Evolutionary conservation across 2,329 filamentous ascomycete species (phyloP).

Genomic region (Colletotrichum sublineola): DNA sequence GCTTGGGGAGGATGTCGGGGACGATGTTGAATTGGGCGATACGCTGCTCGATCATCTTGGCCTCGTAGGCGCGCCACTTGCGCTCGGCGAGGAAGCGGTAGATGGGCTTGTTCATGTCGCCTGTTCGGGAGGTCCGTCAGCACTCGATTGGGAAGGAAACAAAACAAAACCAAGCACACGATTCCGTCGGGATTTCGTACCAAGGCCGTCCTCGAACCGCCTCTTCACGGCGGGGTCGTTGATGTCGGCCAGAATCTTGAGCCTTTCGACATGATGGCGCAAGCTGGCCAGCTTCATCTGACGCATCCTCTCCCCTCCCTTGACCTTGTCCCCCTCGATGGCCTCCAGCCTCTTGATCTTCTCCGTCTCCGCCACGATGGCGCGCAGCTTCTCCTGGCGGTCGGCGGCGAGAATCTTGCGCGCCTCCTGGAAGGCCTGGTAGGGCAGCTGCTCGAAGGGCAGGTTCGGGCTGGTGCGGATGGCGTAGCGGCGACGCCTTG

Average conservation of each 20-base stretch:
- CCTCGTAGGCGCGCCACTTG: conserved; percentile 89
- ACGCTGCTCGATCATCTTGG: conserved; percentile 84
- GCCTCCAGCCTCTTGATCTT: conserved; percentile 78
- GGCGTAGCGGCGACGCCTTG: conserved; percentile 84
- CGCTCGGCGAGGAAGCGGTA: conserved; percentile 90
- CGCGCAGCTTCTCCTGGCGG: conserved; percentile 81
- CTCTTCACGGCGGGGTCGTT: conserved; percentile 96
- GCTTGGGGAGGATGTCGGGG: conserved; percentile 86
- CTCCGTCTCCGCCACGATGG: conserved; percentile 76
- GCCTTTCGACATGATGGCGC: conserved; percentile 77
- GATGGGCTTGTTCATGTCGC: conserved; percentile 95
- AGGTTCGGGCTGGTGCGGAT: conserved; percentile 74
- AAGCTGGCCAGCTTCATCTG: conserved; percentile 77
- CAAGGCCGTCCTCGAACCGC: conserved; percentile 90
- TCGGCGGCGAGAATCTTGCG: conserved; percentile 85
- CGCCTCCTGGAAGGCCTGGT: conserved; percentile 98
- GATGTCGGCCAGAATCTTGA: conserved; percentile 93
- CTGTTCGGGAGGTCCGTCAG: conserved; percentile 58
- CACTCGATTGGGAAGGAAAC: conserved; percentile 6
- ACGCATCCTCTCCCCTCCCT: conserved; percentile 75
- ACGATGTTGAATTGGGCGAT: conserved; percentile 88
- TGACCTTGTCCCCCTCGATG: conserved; percentile 67
- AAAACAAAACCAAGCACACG: not conserved
- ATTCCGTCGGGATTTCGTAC: conserved; percentile 62
- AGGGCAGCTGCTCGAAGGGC: conserved; percentile 93